These are phyloP conservation scores for Nitzschia inconspicua DNA, from an alignment of 108 stramenopile genomes.

Conservation along the genomic window DNA sequence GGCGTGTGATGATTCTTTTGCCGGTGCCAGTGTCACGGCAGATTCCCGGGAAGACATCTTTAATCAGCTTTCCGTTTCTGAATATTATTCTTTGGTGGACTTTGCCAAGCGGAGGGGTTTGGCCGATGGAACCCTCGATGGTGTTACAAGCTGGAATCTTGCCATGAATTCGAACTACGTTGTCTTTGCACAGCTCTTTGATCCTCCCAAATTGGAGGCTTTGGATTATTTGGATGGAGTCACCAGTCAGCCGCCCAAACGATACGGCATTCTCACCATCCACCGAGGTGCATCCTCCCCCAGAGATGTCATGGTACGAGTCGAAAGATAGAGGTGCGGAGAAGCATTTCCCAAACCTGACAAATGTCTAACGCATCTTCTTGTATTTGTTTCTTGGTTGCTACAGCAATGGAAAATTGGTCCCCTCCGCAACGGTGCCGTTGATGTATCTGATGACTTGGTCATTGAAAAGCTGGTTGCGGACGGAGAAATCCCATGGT, in stretches of 20 bases:
- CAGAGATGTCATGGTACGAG: conserved; percentile 8
- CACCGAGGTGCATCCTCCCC: neutral
- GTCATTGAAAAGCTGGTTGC: neutral
- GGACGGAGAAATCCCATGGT: conserved; percentile 10
- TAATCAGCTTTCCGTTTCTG: neutral
- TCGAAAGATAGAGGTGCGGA: no score
- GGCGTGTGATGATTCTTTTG: no score
- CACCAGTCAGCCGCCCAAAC: neutral
- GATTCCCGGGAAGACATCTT: conserved; percentile 4
- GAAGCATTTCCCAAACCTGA: no score
- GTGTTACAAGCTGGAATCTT: neutral
- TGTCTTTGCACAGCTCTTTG: conserved; percentile 9
- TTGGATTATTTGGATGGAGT: conserved; percentile 3
- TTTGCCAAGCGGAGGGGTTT: conserved; percentile 1
- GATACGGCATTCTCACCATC: conserved; percentile 5
- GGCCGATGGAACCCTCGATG: conserved; percentile 3
- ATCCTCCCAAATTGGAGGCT: conserved; percentile 7
- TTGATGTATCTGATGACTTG: neutral
- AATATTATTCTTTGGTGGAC: conserved; percentile 10
- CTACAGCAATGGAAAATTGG: conserved; percentile 9
- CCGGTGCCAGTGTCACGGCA: no score
- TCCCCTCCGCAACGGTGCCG: neutral
- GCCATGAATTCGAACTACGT: conserved; percentile 1
- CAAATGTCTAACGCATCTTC: no score
- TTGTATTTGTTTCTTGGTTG: no score